Evolutionary conservation across 345 rosid species (phyloP), one percentile per base, ranked within the genome.

Genomic region (Lepidium aucheri): DNA sequence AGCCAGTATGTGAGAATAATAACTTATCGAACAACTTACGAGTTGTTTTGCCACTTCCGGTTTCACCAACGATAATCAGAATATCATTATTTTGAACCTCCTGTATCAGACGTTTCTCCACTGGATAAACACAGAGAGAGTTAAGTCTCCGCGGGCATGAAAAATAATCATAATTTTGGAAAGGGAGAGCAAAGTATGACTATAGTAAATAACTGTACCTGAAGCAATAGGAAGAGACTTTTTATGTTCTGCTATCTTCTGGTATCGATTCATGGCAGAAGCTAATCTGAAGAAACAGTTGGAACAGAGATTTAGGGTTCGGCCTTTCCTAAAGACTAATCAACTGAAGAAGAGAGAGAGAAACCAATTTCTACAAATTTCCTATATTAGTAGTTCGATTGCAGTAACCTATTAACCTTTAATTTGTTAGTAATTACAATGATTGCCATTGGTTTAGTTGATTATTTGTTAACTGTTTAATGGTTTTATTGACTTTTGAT

Each of bases 31-130:
- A 47, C 5, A 57, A 69, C 87, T 76, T 71, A 93, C 98, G 98
- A 34, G 98, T 93, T 11, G 97, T 88, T 78, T 93, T 93, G 28
- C 98, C 98, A 33, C 98, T 90, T 20, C 98, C 98, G 17, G 98
- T 93, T 80, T 90, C 98, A 10, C 97, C 98, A 59, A 93, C 97
- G n/a, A 93, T 76, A 11, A 90, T 88, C 63, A 93, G 53, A 69
- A 74, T 74, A 68, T 85, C 83, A 56, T 90, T 77, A 3, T 72
- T 77, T 18, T 66, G 70, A 38, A 93, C 86, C 84, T 88, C 98
- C 42, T 90, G 85, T n/a, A 86, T 45, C 10, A 93, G 82, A 22
- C 89, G 80, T 55, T 58, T 81, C 85, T 85, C 90, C 66, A 86
- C 98, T 89, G 53, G 13, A 47, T 52, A 36, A 24, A 18, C 34